Percentiles rank a stretch among this genome's conserved stretches.
These are phyloP conservation scores for Paulownia fortunei DNA, from an alignment of 257 asterid species.

Conservation along the genomic window DNA sequence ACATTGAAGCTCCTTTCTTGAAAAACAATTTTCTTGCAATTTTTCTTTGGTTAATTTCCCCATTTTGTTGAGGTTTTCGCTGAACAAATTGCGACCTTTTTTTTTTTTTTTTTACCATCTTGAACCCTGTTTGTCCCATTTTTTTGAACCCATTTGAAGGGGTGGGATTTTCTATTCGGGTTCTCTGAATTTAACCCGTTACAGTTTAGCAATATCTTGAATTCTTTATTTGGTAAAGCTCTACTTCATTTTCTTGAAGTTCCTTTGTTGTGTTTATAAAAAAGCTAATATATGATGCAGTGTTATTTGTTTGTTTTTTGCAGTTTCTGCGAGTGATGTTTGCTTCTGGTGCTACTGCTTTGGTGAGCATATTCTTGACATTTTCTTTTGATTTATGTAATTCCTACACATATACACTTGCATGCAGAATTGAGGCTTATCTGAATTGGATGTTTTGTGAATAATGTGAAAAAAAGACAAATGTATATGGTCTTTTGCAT, in stretches of 20 bases:
- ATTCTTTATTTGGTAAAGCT: conserved; percentile 26
- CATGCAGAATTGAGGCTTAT: conserved; percentile 23
- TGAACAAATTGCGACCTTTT: not conserved
- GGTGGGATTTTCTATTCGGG: not conserved
- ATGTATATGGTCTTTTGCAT: not conserved
- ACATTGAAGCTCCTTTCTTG: not conserved
- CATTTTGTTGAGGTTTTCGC: not conserved
- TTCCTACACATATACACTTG: not conserved
- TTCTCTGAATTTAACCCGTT: not conserved
- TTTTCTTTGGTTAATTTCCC: not conserved
- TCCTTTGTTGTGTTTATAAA: not conserved
- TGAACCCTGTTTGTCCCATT: not conserved
- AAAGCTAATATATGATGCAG: not conserved
- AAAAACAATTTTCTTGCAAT: not conserved
- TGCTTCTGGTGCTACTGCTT: conserved; percentile 22
- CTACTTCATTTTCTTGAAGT: conserved; percentile 20
- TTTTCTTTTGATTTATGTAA: conserved; percentile 4
- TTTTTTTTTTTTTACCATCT: not conserved
- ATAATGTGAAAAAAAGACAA: not conserved
- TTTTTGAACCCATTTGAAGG: conserved; percentile 19
- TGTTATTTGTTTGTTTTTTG: not conserved
- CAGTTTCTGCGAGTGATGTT: conserved; percentile 9
- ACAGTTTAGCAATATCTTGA: not conserved
- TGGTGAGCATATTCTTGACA: not conserved
- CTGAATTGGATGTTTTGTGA: conserved; percentile 18